Base-by-base conservation (phyloP, 164 flowering plant species). In the Umbilicus rupestris region DNA sequence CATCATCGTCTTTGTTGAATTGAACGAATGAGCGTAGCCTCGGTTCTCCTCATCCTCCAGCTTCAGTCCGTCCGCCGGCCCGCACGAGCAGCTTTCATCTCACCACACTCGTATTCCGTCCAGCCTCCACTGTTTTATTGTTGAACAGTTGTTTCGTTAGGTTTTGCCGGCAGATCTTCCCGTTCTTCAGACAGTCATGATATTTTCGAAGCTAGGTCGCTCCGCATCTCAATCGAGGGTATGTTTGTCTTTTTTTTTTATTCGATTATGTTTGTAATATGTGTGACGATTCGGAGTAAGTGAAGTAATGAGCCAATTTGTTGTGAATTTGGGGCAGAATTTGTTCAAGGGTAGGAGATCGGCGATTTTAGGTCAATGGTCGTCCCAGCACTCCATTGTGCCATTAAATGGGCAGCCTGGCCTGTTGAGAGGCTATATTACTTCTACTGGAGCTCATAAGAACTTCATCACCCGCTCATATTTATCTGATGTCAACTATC, bases 401-500 rank as follows among this genome's bases (percentile, higher is more conserved):
- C 55, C n/a, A 45, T 14, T 47, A 12, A 26, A 47, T 55, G 60
- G 31, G 60, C 60, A 55, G 33, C 60, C 29, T 5, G 7, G 7
- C 24, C 55, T 28, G 0, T 55, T 55, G 60, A 83, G 96, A 69
- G 62, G 78, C 16, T 87, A 80, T 72, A 50, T 89, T 66, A 72
- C 86, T 71, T 68, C 87, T 2, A 20, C 78, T 26, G 90, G 82
- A 49, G 80, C 76, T 67, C 69, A 28, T 2, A 79, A 68, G 71
- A 73, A 69, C 29, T 64, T 71, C 5, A 45, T 46, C 57, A 28
- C 37, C 22, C 73, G 66, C 31, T 28, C 67, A 5, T 35, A 45
- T 62, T 41, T 79, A 22, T 78, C 78, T 2, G 80, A 87, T 80
- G 74, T 84, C 20, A 79, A 73, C 52, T 71, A 60, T 41, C 44